Conservation (phyloP, 179 eudicot genomes). For the Silene coronaria region DNA sequence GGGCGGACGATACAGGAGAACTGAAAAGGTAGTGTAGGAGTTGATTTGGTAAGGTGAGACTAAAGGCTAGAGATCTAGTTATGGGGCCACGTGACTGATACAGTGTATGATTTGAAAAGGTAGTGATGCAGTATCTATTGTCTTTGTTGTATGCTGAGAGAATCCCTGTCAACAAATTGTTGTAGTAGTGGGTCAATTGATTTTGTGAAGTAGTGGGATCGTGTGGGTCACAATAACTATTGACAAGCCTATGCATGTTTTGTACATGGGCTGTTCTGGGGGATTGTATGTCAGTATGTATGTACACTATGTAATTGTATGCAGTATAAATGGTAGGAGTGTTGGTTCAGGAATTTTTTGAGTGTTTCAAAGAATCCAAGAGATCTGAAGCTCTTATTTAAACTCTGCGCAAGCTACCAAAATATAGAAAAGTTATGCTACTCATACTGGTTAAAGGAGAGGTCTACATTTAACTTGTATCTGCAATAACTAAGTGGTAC, state of each 20-base stretch:
- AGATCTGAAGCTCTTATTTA: constrained; percentile 14
- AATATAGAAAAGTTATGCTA: constrained; percentile 19
- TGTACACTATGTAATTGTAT: no score
- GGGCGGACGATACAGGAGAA: no score
- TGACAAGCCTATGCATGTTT: constrained; percentile 27
- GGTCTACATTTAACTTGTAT: neutral
- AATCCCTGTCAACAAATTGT: constrained; percentile 22
- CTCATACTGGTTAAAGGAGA: neutral
- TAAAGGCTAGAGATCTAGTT: no score
- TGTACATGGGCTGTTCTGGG: neutral
- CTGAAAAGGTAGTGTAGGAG: no score
- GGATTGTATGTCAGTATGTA: neutral
- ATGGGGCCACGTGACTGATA: no score
- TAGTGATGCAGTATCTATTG: no score
- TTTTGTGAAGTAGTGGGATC: neutral
- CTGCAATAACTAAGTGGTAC: neutral
- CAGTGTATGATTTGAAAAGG: no score
- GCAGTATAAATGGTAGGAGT: neutral
- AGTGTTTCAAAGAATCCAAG: constrained; percentile 26
- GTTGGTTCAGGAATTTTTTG: constrained; percentile 14
- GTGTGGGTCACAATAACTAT: constrained; percentile 13
- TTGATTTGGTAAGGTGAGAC: no score
- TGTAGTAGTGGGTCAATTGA: neutral
- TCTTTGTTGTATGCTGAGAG: neutral
- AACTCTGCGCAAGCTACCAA: constrained; percentile 15